Base-by-base conservation (phyloP, 1,284 basidiomycete species). In the Apiotrichum montevideense region DNA sequence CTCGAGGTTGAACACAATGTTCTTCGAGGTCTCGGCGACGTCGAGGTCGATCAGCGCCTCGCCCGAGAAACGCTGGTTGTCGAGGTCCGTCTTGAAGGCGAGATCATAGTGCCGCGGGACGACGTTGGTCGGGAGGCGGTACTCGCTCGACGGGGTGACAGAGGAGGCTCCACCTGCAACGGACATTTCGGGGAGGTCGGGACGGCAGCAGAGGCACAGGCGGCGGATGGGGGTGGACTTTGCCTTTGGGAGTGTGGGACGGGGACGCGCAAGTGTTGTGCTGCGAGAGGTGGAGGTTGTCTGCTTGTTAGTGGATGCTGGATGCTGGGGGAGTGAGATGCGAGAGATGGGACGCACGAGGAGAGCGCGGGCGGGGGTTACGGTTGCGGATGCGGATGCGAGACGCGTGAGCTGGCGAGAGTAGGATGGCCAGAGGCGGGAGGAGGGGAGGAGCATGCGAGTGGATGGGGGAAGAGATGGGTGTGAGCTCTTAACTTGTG, bases 41-140 rank as follows among this genome's bases (percentile, higher is more conserved):
- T 90, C 82, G 58, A 97, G 79, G 65, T 87, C 89, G 63, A 92
- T 84, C 66, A 85, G 84, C 35, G 86, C 88, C 56, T 87, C 81
- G 44, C 94, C 94, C 42, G 84, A 80, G 71, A 93, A 97, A 21
- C 77, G 81, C 52, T 84, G 80, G 32, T 81, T 81, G 59, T 87
- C 81, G 52, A 97, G 82, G 76, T 95, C 88, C 3, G 93, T 94
- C 72, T 80, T 86, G 76, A 95, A 80, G 49, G 84, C 86, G 52
- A 96, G 76, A 66, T 80, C 88, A 77, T 96, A 97, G 75, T 94
- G 90, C 33, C 66, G 50, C n/a, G 52, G 46, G 49, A 63, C 55
- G 57, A 90, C 84, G 65, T 85, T 80, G 9, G 81, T 82, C 10
- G 90, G 90, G 51, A 95, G 83, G 64, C 90, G 85, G 75, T 86